Percentiles rank a stretch among this genome's conserved stretches.
Conservation (phyloP, 2,329 filamentous ascomycete species). For the Penicillium sp. region DNA sequence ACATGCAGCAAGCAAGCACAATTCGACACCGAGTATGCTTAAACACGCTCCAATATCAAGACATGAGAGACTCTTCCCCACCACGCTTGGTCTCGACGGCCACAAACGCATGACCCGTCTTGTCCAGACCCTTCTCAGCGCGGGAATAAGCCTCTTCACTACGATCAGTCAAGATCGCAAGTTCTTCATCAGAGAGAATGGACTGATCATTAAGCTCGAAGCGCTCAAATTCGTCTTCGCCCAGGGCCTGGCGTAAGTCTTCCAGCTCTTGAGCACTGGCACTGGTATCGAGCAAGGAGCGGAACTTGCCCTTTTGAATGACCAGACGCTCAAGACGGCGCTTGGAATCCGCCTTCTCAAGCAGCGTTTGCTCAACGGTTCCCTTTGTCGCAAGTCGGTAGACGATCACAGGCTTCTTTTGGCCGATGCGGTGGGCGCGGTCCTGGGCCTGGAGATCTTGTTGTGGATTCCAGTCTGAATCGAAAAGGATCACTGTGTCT, state of each 20-base stretch:
- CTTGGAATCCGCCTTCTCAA: constrained; percentile 89
- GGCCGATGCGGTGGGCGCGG: constrained; percentile 90
- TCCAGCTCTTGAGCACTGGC: constrained; percentile 58
- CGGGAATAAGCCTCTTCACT: constrained; percentile 68
- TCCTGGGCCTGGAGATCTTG: constrained; percentile 97
- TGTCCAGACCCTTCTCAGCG: constrained; percentile 77
- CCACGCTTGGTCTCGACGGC: constrained; percentile 78
- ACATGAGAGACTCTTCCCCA: constrained; percentile 36
- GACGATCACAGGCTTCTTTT: constrained; percentile 87
- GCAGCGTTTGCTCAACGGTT: constrained; percentile 85
- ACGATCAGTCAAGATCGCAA: constrained; percentile 79
- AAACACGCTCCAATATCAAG: constrained; percentile 20
- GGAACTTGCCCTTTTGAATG: constrained; percentile 90
- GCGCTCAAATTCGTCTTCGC: constrained; percentile 73
- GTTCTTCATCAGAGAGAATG: constrained; percentile 74
- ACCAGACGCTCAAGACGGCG: constrained; percentile 90
- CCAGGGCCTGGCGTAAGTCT: constrained; percentile 65
- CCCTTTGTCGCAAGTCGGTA: constrained; percentile 92
- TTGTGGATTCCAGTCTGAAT: constrained; percentile 93
- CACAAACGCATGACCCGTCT: constrained; percentile 60
- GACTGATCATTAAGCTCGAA: constrained; percentile 60
- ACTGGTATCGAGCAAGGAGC: constrained; percentile 64
- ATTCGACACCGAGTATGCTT: no score
- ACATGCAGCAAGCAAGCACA: no score
- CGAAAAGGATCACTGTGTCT: constrained; percentile 91